Conservation (phyloP, 1,139 yeast genomes). For the Hansenula sp. region DNA sequence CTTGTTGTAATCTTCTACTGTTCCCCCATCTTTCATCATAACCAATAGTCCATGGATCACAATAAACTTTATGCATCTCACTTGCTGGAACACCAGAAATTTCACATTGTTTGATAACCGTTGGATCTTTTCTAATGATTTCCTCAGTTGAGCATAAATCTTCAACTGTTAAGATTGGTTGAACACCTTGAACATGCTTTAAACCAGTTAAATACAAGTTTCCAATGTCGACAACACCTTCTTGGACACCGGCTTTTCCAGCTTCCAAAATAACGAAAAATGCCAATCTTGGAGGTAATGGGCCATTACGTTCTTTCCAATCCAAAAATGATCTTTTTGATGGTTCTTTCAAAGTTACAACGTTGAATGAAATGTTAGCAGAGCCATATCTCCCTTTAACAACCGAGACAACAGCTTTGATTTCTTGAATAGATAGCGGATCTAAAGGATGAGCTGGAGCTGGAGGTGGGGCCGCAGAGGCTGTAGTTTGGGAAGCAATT, state of each 20-base stretch:
- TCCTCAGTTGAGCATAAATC: conserved; percentile 64
- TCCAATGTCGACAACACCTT: conserved; percentile 62
- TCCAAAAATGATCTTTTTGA: conserved; percentile 54
- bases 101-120: conserved; percentile 69
- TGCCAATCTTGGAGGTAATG: conserved; percentile 64
- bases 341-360: conserved; percentile 71
- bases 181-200: conserved; percentile 53
- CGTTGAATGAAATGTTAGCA: conserved; percentile 53
- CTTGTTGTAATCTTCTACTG: conserved; percentile 73
- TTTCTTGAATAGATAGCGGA: conserved; percentile 62
- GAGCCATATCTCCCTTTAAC: conserved; percentile 46
- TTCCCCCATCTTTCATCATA: conserved; percentile 84
- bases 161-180: conserved; percentile 70
- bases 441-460: conserved; percentile 67
- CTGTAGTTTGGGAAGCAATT: conserved; percentile 60
- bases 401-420: conserved; percentile 38
- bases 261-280: conserved; percentile 60
- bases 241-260: conserved; percentile 60
- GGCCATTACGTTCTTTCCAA: conserved; percentile 64
- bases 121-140: conserved; percentile 62
- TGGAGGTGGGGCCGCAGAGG: conserved; percentile 50
- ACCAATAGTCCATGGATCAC: conserved; percentile 87
- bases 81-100: conserved; percentile 61
- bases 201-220: conserved; percentile 43
- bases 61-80: conserved; percentile 69